Percentiles rank a stretch among this genome's conserved stretches.
Evolutionary conservation across 345 rosid genomes (phyloP).

Genomic region (Euphorbia tirucalli): DNA sequence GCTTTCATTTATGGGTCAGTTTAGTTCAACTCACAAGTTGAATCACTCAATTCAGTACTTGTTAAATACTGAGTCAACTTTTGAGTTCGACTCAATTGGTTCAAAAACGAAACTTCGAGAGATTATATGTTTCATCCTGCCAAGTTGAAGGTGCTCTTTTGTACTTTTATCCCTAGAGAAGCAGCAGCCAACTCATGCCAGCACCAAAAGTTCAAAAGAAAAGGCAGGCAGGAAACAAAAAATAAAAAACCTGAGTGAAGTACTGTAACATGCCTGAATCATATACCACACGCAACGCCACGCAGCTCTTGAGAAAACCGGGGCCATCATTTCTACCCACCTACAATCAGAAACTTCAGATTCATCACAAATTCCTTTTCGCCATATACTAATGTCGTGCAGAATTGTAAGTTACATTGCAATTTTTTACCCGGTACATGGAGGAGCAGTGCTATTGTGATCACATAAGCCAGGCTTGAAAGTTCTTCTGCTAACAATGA

Average conservation of each 20-base stretch:
- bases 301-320: conserved; percentile 66
- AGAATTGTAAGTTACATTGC: not conserved
- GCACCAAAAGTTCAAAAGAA: not conserved
- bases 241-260: not conserved
- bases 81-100: no score
- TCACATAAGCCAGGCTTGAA: conserved; percentile 48
- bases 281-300: conserved; percentile 78
- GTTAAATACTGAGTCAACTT: no score
- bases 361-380: not conserved
- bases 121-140: no score
- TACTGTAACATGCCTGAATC: conserved; percentile 47
- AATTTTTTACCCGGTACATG: conserved; percentile 61
- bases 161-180: no score
- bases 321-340: conserved; percentile 84
- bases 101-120: no score
- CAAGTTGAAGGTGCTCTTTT: no score
- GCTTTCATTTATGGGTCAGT: no score
- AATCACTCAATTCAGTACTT: no score
- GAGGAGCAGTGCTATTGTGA: conserved; percentile 48
- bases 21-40: no score
- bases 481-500: conserved; percentile 49
- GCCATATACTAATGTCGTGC: not conserved
- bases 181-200: not conserved
- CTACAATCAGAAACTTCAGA: conserved; percentile 32
- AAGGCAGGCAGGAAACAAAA: not conserved